phyloP scores from a whole-genome alignment of 768 basidiomycete genomes.

The Naganishia vishniacii region DNA sequence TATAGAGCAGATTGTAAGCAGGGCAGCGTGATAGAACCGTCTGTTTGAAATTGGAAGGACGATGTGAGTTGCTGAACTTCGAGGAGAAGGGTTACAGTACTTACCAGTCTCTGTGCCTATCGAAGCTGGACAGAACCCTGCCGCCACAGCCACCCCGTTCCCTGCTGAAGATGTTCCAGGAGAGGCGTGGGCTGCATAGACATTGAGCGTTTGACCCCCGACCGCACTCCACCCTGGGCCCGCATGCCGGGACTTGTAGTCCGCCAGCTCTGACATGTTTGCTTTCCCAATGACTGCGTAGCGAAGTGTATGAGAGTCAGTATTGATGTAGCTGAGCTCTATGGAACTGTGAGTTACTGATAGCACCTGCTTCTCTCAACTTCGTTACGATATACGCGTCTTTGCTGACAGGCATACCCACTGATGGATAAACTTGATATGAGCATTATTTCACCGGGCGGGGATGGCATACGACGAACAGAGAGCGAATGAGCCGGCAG shows the following conservation, averaged over 20 bases:
- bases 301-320: neutral
- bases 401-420: conserved; percentile 27
- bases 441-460: conserved; percentile 3
- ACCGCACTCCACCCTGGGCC: conserved; percentile 25
- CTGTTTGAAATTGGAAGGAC: neutral
- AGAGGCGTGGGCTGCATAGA: conserved; percentile 31
- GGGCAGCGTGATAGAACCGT: conserved; percentile 25
- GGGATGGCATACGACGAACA: neutral
- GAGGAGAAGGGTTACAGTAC: neutral
- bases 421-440: neutral
- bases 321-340: neutral
- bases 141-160: conserved; percentile 23
- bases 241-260: conserved; percentile 28
- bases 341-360: conserved; percentile 14
- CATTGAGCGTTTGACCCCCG: conserved; percentile 24
- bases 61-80: no score
- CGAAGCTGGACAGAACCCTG: conserved; percentile 27
- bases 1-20: conserved; percentile 31
- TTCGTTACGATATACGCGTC: conserved; percentile 20
- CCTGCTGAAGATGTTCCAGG: conserved; percentile 30
- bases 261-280: conserved; percentile 35
- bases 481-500: conserved; percentile 33
- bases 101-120: conserved; percentile 27
- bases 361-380: conserved; percentile 19
- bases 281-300: conserved; percentile 36